Evolutionary conservation across 1,284 basidiomycete genomes (phyloP), one percentile per base, ranked within the genome.

Genomic region (Melampsora larici-populina): DNA sequence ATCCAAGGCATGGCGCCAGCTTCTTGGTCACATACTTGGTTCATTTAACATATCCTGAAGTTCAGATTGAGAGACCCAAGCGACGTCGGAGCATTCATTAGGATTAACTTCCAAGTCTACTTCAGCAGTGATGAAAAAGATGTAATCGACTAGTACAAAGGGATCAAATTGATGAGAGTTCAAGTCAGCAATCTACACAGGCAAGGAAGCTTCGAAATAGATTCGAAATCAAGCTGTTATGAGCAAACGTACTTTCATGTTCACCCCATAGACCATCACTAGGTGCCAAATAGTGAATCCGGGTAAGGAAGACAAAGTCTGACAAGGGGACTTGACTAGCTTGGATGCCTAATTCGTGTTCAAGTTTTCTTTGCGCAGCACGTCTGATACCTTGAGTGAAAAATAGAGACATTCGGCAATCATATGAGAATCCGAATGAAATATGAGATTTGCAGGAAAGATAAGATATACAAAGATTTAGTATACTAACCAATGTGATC

Each of bases 211-310:
- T 36, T 26, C 21, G 13, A 70, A 21, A 31, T n/a, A 58, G 36
- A 70, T 46, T 18, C 36, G 46, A 9, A 46, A 78, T 55, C 26
- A 70, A 71, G 18, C 2, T 49, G 33, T 33, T 40, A 66, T 0
- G 46, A n/a, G 13, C 15, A 3, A 6, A 85, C 88, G 80, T 82
- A 94, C 96, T 91, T 89, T 99, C 97, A 82, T 99, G 97, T 85
- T 99, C 97, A 73, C 97, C 97, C 97, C 97, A 99, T 81, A 91
- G 86, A 7, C 93, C 95, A 84, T 92, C 86, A 29, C 92, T 93
- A 1, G 97, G 94, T 0, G 97, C 97, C 66, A 99, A 88, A 84
- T 99, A 99, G 86, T 99, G 97, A 83, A 99, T 99, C 79, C 92
- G 88, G 21, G 96, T 97, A 70, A 99, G 87, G 85, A 95, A 99